Conservation (phyloP, 305 asterid genomes). For the Euphrasia arctica region DNA sequence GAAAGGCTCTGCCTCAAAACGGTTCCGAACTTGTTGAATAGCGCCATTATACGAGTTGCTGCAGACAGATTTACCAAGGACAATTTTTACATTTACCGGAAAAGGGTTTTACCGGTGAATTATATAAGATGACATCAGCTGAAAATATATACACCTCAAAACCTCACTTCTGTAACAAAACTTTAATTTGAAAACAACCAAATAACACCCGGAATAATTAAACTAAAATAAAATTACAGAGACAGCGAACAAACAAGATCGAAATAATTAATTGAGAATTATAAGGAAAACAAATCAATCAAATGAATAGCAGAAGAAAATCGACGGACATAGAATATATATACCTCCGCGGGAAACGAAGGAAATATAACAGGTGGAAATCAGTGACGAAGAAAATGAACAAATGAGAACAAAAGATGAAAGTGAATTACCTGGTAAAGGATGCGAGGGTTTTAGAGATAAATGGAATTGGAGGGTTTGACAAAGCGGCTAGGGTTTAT, state of each 20-base stretch:
- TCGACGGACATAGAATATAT: neutral
- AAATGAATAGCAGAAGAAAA: neutral
- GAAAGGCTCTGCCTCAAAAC: constrained; percentile 49
- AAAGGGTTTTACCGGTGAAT: neutral
- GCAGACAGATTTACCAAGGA: constrained; percentile 8
- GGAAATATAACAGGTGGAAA: neutral
- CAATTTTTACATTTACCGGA: neutral
- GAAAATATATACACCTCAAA: neutral
- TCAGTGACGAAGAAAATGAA: neutral
- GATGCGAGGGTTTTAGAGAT: constrained; percentile 36
- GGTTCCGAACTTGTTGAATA: constrained; percentile 51
- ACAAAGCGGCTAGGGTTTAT: constrained; percentile 56
- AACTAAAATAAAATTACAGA: neutral
- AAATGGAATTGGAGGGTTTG: neutral
- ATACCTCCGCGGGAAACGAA: neutral
- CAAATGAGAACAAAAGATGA: neutral
- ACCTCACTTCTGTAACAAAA: neutral
- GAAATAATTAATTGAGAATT: neutral
- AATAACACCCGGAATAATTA: neutral
- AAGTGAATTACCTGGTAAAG: constrained; percentile 23
- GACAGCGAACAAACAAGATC: neutral
- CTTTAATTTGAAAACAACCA: neutral
- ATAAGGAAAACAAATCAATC: neutral
- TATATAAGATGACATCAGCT: neutral
- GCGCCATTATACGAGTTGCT: constrained; percentile 57